Evolutionary conservation across 2,329 filamentous ascomycete genomes (phyloP), one percentile per base, ranked within the genome.

Genomic region (Simplicillium sp.): DNA sequence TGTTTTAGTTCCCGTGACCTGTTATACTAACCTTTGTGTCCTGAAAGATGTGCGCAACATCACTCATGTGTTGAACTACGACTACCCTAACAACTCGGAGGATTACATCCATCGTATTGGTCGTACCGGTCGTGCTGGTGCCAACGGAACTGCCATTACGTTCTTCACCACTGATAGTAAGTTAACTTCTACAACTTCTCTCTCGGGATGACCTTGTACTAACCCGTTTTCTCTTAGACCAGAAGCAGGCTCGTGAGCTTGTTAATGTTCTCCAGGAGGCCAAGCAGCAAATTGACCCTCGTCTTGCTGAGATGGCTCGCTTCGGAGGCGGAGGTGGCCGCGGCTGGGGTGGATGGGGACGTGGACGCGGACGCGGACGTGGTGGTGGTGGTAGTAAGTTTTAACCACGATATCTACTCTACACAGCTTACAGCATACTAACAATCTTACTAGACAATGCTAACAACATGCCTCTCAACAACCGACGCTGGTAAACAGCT

Each of bases 61-160:
- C 74, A 97, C 92, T 70, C 92, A 98, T 73, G 92, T 98, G 70
- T 79, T 98, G 72, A 97, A 97, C 82, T 96, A 97, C 86, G 92
- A 97, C 67, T 97, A 97, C 70, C 90, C 90, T 66, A 97, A 97
- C 75, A 97, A 97, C 69, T 80, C 92, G 58, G 92, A 98, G 72
- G 90, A 97, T 61, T 97, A 97, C 59, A 94, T 97, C 54, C 92
- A 96, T 63, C 85, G 92, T 65, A 92, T 90, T 65, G 92, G 92
- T 57, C 85, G 92, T 70, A 97, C 92, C 55, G 90, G 92, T 56
- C 86, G 90, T 74, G 90, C 92, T 61, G 92, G 92, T 70, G 83
- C 84, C 58, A 87, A 83, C 51, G 92, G 92, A 70, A 97, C 89
- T 56, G 92, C 92, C 63, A 97, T 97, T 61, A 97, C 92, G 51